Base-by-base conservation (phyloP, 352 stramenopile genomes). In the Blastocystis sp. region DNA sequence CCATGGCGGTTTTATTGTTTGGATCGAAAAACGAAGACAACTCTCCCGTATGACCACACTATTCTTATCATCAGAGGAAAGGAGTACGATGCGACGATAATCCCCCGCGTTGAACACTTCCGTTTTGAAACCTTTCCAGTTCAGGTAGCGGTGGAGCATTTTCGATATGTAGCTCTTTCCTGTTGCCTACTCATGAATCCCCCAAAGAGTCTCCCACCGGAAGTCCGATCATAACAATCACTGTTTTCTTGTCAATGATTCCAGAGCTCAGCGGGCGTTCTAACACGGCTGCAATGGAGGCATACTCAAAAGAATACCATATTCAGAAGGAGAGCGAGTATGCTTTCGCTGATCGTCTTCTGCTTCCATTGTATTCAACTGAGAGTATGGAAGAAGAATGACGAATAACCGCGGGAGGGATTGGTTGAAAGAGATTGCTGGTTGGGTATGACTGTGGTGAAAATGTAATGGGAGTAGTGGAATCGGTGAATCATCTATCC, bases 91-190 rank as follows among this genome's bases (percentile, higher is more conserved):
- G 44, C 92, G 90, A 16, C 92, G 90, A 85, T 93, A 89, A 65
- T 94, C 92, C 78, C 92, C 92, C 27, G 93, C 92, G 72, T 94
- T 94, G 84, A 94, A 94, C 77, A 94, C 93, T 84, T 90, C 89
- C 40, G 91, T 94, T 59, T 91, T 91, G 57, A 93, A 93, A 14
- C 91, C 91, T 38, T 93, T 87, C 92, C 92, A 94, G 78, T 93
- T 90, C 44, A 93, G 92, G 84, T 94, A 94, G 42, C 91, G 89
- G 78, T 91, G 90, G n/a, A 92, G 89, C 87, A 93, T 94, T 88
- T 93, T 91, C 87, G 93, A 91, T 34, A 94, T 91, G 63, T 94
- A 94, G 89, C 91, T 94, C 88, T 94, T 94, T 87, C 92, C 92
- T 44, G 91, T 90, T 49, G 92, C 92, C 0, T 85, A 73, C 21